phyloP scores from a whole-genome alignment of 2,329 filamentous ascomycete species.

The Elsinoe australis region DNA sequence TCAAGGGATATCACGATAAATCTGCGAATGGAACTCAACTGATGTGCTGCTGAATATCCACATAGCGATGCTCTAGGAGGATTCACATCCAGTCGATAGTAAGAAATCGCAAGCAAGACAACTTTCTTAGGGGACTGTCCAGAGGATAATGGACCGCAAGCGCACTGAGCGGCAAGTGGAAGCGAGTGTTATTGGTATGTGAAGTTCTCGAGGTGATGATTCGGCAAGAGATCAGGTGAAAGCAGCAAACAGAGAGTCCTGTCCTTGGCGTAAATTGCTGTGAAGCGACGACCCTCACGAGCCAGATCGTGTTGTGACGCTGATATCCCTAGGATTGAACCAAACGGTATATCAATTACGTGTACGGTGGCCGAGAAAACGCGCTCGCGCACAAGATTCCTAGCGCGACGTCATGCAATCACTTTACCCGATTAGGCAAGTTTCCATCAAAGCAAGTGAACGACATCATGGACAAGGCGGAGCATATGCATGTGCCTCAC shows the following conservation, averaged over 20 bases:
- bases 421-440: slow-evolving; percentile 2
- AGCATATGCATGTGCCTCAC: not conserved
- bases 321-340: not conserved
- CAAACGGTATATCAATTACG: not conserved
- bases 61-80: not conserved
- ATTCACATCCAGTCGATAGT: too few species aligned
- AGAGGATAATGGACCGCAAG: too few species aligned
- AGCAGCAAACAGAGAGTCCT: too few species aligned
- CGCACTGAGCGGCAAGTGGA: too few species aligned
- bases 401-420: slow-evolving; percentile 14
- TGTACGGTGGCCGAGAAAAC: slow-evolving; percentile 1
- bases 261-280: too few species aligned
- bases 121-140: too few species aligned
- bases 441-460: too few species aligned
- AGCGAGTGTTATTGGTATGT: too few species aligned
- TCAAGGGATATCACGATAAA: not conserved
- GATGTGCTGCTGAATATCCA: not conserved
- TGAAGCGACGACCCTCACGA: too few species aligned
- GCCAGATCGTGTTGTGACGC: not conserved
- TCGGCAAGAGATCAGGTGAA: too few species aligned
- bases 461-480: not conserved
- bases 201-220: too few species aligned
- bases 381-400: not conserved
- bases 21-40: not conserved
- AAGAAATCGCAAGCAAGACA: too few species aligned